Conservation (phyloP, 805 yeast genomes). For the Monosporozyma solicola region DNA sequence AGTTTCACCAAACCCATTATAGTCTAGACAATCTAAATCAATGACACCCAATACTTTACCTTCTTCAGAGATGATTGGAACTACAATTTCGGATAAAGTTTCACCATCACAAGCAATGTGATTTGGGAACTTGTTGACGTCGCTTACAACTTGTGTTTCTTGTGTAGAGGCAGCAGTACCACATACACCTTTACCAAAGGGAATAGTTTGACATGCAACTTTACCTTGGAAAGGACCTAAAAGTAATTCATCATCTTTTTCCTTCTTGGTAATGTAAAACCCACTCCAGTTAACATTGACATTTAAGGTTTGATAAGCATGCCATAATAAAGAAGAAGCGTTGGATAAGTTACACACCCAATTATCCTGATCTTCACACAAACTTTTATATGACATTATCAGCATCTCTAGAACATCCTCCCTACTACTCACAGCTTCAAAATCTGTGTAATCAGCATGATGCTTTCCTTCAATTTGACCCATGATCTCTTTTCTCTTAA, state of each 20-base stretch:
- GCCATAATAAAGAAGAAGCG: conserved; percentile 81
- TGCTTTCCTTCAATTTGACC: conserved; percentile 22
- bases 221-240: conserved; percentile 95
- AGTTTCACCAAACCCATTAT: conserved; percentile 54
- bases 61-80: conserved; percentile 51
- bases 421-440: conserved; percentile 32
- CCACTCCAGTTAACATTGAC: conserved; percentile 85
- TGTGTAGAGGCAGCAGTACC: conserved; percentile 64
- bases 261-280: conserved; percentile 48
- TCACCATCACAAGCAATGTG: conserved; percentile 98
- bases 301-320: conserved; percentile 60
- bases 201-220: conserved; percentile 85
- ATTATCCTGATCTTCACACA: conserved; percentile 53
- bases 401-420: conserved; percentile 51
- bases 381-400: conserved; percentile 53
- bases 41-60: conserved; percentile 60
- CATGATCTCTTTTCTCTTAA: not conserved
- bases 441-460: conserved; percentile 72
- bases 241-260: conserved; percentile 37
- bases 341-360: conserved; percentile 91
- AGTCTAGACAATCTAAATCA: conserved; percentile 70
- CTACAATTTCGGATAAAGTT: conserved; percentile 87
- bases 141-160: conserved; percentile 63
- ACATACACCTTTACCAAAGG: conserved; percentile 81
- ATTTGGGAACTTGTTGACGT: conserved; percentile 76